Percentiles rank a stretch among this genome's conserved stretches.
Conservation (phyloP, 2,329 filamentous ascomycete species). For the Fusarium nurragi region DNA sequence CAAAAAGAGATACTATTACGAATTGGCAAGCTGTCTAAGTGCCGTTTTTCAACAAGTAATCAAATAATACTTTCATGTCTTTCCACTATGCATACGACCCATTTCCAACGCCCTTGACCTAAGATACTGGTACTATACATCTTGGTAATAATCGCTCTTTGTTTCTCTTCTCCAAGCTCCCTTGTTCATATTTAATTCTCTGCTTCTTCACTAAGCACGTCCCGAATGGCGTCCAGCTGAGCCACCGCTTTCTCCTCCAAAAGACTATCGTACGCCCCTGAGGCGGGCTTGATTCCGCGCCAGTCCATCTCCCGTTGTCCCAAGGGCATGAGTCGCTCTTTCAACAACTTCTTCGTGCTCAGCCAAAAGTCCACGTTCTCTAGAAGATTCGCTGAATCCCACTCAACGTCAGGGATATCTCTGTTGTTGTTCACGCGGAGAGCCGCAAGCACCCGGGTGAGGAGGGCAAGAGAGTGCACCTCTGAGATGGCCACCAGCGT, state of each 20-base stretch:
- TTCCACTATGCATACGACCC: conserved; percentile 36
- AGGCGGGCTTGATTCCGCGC: conserved; percentile 55
- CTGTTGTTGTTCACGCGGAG: conserved; percentile 73
- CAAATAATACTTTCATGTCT: conserved; percentile 29
- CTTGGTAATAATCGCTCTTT: conserved; percentile 25
- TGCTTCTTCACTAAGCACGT: conserved; percentile 63
- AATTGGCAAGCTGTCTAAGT: not conserved
- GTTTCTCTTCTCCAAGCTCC: conserved; percentile 13
- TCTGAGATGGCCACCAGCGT: conserved; percentile 80
- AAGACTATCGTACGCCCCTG: conserved; percentile 63
- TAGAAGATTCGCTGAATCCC: conserved; percentile 76
- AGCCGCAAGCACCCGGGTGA: conserved; percentile 75
- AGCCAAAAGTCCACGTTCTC: conserved; percentile 89
- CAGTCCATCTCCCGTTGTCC: conserved; percentile 77
- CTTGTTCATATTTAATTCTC: conserved; percentile 47
- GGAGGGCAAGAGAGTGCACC: conserved; percentile 79
- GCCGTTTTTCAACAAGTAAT: conserved; percentile 7
- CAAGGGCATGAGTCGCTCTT: conserved; percentile 77
- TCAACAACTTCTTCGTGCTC: conserved; percentile 72
- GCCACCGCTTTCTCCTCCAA: conserved; percentile 80
- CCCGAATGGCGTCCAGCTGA: conserved; percentile 70
- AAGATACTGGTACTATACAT: conserved; percentile 41
- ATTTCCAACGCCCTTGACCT: conserved; percentile 41
- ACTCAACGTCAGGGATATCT: conserved; percentile 77
- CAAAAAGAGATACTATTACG: not conserved